Evolutionary conservation across 345 rosid genomes (phyloP).

Genomic region (Sonneratia caseolaris): DNA sequence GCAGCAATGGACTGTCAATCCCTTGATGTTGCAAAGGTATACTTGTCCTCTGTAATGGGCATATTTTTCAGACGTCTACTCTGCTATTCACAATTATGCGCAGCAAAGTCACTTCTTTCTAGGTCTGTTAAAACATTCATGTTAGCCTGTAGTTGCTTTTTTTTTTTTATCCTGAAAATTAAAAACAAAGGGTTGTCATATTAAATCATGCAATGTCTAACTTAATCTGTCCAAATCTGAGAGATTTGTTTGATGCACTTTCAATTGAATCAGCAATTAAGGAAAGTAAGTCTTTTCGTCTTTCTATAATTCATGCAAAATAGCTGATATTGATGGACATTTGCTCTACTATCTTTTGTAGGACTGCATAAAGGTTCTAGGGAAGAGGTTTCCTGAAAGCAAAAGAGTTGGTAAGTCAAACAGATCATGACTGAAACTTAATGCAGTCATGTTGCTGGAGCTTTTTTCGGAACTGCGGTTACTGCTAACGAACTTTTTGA

Average conservation of each 20-base stretch:
- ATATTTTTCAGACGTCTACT: neutral
- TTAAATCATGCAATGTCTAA: neutral
- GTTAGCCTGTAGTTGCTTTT: neutral
- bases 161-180: neutral
- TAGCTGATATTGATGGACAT: neutral
- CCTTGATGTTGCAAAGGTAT: conserved; percentile 74
- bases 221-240: neutral
- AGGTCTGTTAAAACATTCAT: neutral
- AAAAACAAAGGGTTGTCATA: neutral
- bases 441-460: neutral
- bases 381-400: conserved; percentile 77
- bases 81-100: neutral
- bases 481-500: too few species aligned
- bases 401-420: conserved; percentile 74
- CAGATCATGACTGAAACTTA: neutral
- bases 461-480: neutral
- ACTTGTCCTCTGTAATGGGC: neutral
- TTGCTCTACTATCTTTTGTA: conserved; percentile 21
- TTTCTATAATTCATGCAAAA: neutral
- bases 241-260: neutral
- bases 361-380: conserved; percentile 75
- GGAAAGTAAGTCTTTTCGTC: neutral
- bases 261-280: neutral
- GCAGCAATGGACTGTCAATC: conserved; percentile 97
- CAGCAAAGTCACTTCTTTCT: neutral